phyloP scores from a whole-genome alignment of 345 rosid species.

The Sonneratia alba region DNA sequence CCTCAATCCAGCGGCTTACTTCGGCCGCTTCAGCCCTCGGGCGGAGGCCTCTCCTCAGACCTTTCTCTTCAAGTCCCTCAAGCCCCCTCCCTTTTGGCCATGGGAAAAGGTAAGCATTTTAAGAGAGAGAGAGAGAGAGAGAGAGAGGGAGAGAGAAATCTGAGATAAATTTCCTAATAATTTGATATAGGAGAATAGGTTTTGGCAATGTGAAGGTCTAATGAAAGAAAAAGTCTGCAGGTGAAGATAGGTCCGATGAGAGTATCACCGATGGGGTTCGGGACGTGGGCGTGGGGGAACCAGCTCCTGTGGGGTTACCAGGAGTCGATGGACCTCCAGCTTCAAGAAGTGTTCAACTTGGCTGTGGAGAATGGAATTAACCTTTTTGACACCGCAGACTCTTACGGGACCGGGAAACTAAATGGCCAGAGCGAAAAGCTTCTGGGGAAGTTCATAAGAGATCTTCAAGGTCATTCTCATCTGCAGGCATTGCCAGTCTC shows the following conservation, averaged over 20 bases:
- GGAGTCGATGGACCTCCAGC: conserved; percentile 74
- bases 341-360: conserved; percentile 63
- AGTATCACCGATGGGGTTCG: conserved; percentile 94
- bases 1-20: conserved; percentile 18
- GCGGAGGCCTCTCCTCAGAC: conserved; percentile 21
- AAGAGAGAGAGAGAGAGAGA: too few species aligned
- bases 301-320: conserved; percentile 88
- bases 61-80: conserved; percentile 39
- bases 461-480: conserved; percentile 33
- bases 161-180: background rate
- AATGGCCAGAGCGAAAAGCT: conserved; percentile 90
- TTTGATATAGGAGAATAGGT: background rate
- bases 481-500: too few species aligned
- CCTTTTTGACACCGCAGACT: conserved; percentile 88
- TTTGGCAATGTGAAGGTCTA: background rate
- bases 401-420: conserved; percentile 76
- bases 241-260: conserved; percentile 79
- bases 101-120: conserved; percentile 46
- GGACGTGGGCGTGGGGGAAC: conserved; percentile 99
- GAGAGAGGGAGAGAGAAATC: too few species aligned
- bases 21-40: conserved; percentile 28
- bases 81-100: conserved; percentile 78
- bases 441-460: conserved; percentile 67
- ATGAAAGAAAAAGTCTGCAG: conserved; percentile 15
- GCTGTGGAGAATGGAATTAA: conserved; percentile 72